These are phyloP conservation scores for Globisporangium nunn DNA, from an alignment of 352 stramenopile genomes.

Conservation along the genomic window DNA sequence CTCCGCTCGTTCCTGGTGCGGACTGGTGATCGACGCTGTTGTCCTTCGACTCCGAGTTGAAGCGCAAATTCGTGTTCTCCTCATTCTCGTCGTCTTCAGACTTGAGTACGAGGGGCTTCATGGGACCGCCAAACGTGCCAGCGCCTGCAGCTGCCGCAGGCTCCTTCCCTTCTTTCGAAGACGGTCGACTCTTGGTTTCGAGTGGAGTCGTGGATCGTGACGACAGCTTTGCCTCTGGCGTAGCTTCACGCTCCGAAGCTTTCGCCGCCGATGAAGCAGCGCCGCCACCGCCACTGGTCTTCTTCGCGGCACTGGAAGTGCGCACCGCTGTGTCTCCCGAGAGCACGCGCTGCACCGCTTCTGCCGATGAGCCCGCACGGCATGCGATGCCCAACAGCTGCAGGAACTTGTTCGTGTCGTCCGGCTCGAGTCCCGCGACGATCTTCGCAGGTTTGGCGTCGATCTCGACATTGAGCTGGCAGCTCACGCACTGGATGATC, in stretches of 20 bases:
- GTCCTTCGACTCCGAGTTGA: constrained; percentile 34
- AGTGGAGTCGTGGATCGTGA: constrained; percentile 50
- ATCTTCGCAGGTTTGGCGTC: constrained; percentile 85
- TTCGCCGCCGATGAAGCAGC: constrained; percentile 1
- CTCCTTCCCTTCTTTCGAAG: constrained; percentile 35
- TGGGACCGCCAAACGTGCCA: constrained; percentile 42
- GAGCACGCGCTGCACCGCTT: constrained; percentile 69
- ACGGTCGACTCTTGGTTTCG: constrained; percentile 36
- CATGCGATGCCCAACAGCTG: constrained; percentile 86
- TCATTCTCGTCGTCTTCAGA: constrained; percentile 46
- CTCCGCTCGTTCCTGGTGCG: constrained; percentile 41
- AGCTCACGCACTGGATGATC: constrained; percentile 88
- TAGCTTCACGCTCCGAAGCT: constrained; percentile 32
- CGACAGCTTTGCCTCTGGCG: constrained; percentile 45
- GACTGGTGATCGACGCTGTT: constrained; percentile 19
- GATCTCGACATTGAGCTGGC: constrained; percentile 80
- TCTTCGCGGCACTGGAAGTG: constrained; percentile 24
- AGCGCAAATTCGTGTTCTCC: constrained; percentile 31
- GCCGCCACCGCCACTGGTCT: constrained; percentile 12
- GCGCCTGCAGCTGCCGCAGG: constrained; percentile 11
- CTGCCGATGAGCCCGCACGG: constrained; percentile 48
- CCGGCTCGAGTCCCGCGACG: constrained; percentile 89
- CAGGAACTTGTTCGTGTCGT: constrained; percentile 92
- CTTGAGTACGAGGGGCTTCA: constrained; percentile 53
- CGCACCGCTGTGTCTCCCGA: constrained; percentile 42